A percentile compares a stretch with the other conserved stretches of the same genome.
Conservation (phyloP, 441 rosid genomes). For the Aleurites moluccanus region DNA sequence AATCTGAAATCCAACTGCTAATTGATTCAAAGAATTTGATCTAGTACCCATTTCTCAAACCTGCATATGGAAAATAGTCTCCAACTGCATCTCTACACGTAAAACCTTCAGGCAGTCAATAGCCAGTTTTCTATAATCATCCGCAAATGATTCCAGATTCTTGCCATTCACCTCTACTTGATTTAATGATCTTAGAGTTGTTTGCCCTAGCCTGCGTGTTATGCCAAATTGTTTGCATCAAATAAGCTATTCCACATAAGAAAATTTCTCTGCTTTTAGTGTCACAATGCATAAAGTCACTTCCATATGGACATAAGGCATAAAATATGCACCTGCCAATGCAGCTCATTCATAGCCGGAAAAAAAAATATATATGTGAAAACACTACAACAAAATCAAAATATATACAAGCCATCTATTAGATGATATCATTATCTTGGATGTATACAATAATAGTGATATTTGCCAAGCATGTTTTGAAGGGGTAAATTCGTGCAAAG, state of each 20-base stretch:
- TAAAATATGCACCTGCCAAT: not conserved
- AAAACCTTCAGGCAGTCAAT: slow-evolving; percentile 94
- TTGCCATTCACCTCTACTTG: slow-evolving; percentile 55
- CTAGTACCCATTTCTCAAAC: slow-evolving; percentile 40
- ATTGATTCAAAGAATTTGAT: slow-evolving; percentile 10
- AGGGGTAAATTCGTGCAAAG: slow-evolving; percentile 5
- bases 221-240: slow-evolving; percentile 6
- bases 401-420: not conserved
- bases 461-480: not conserved
- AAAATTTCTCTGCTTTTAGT: not conserved
- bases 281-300: not conserved
- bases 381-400: not conserved
- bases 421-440: not conserved
- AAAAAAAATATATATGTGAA: not conserved
- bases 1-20: slow-evolving; percentile 10
- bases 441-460: not conserved
- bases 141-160: slow-evolving; percentile 75
- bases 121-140: slow-evolving; percentile 91
- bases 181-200: slow-evolving; percentile 50
- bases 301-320: not conserved
- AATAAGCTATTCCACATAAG: not conserved
- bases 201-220: slow-evolving; percentile 62
- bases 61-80: slow-evolving; percentile 95
- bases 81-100: slow-evolving; percentile 97
- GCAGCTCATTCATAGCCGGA: not conserved